These are phyloP conservation scores for Avena atlantica DNA, from an alignment of 176 grass and related monocot species.

Conservation along the genomic window DNA sequence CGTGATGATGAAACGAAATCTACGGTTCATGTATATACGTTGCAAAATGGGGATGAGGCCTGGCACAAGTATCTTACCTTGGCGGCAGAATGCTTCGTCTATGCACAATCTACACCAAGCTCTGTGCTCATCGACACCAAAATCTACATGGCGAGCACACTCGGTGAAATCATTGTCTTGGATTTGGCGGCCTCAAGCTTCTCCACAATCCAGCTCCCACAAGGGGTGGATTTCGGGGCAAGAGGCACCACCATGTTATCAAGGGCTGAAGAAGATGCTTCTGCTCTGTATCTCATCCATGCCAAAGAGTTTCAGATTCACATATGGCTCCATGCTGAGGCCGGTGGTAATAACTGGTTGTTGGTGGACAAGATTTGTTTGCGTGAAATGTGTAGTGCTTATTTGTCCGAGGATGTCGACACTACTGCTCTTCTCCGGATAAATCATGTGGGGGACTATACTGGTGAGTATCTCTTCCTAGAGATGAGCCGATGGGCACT, in stretches of 20 bases:
- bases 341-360: not conserved
- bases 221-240: not conserved
- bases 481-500: not conserved
- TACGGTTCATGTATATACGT: not conserved
- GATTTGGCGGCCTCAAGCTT: not conserved
- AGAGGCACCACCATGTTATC: not conserved
- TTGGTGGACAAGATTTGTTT: not conserved
- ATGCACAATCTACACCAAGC: not conserved
- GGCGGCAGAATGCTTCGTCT: no score
- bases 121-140: not conserved
- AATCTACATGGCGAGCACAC: not conserved
- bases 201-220: not conserved
- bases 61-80: no score
- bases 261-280: not conserved
- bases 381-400: not conserved
- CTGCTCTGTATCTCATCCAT: not conserved
- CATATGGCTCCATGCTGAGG: not conserved
- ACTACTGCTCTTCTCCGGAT: not conserved
- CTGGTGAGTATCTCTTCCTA: not conserved
- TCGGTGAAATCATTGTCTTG: not conserved
- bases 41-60: no score
- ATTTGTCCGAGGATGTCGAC: not conserved
- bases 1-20: not conserved
- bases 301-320: not conserved
- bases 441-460: not conserved